phyloP scores from a whole-genome alignment of 2,329 filamentous ascomycete species.

The Talaromyces sp. region DNA sequence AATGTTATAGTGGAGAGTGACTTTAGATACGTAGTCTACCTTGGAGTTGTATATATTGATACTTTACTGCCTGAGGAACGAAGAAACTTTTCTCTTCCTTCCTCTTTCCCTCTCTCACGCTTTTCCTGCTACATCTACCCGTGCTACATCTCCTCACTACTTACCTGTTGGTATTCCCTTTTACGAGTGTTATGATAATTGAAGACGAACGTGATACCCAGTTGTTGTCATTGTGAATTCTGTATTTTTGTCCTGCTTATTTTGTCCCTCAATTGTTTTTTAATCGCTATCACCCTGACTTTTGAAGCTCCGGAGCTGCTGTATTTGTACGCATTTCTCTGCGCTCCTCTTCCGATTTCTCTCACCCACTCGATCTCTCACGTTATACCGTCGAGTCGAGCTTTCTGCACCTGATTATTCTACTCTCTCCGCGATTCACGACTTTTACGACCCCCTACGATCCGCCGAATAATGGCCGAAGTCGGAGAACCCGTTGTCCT shows the following conservation, averaged over 20 bases:
- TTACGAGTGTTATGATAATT: constrained; percentile 16
- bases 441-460: constrained; percentile 12
- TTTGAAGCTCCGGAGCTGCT: constrained; percentile 10
- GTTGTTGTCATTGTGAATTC: constrained; percentile 6
- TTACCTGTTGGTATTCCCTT: background rate
- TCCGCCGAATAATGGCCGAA: constrained; percentile 3
- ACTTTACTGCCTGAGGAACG: constrained; percentile 17
- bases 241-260: constrained; percentile 8
- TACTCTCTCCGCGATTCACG: constrained; percentile 9
- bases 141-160: background rate
- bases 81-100: constrained; percentile 2
- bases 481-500: constrained; percentile 14
- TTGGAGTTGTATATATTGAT: background rate
- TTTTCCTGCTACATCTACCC: background rate
- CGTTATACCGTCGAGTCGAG: background rate
- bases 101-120: background rate
- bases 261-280: background rate
- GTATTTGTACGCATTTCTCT: constrained; percentile 14
- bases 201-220: constrained; percentile 13
- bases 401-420: background rate
- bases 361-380: background rate
- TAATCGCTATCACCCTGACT: background rate
- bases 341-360: background rate
- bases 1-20: background rate
- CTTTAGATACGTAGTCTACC: background rate